A percentile compares a stretch with the other conserved stretches of the same genome.
Conservation (phyloP, 106 monocot genomes). For the Chionographis japonica region DNA sequence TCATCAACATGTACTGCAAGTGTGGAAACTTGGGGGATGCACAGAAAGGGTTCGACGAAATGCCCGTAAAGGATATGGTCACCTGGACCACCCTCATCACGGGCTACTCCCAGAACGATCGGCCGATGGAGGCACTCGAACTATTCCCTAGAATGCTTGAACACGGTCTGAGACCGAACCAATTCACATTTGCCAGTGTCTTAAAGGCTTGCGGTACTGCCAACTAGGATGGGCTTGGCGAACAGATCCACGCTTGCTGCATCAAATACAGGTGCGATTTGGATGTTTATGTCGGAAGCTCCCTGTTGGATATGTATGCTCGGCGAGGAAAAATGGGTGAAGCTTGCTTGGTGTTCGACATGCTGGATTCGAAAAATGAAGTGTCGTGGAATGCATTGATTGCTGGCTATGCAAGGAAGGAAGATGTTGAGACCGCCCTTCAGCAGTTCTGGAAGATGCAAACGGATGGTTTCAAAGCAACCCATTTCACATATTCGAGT, state of each 20-base stretch:
- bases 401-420: conserved; percentile 12
- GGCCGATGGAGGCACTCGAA: not conserved
- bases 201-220: conserved; percentile 15
- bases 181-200: conserved; percentile 17
- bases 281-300: conserved; percentile 15
- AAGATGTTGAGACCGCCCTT: not conserved
- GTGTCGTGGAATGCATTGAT: conserved; percentile 27
- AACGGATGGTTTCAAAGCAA: not conserved
- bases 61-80: conserved; percentile 13
- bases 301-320: conserved; percentile 24
- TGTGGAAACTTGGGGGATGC: conserved; percentile 21
- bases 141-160: conserved; percentile 8
- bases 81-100: conserved; percentile 21
- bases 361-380: conserved; percentile 15
- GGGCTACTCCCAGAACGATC: conserved; percentile 11
- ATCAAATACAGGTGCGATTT: conserved; percentile 11
- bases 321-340: conserved; percentile 4
- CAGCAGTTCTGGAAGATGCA: conserved; percentile 7
- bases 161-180: conserved; percentile 6
- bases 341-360: conserved; percentile 7
- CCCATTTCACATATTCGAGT: conserved; percentile 20
- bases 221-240: not conserved
- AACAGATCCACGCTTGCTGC: conserved; percentile 1
- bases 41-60: conserved; percentile 13
- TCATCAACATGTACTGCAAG: conserved; percentile 2